Evolutionary conservation across 1,139 yeast species (phyloP).

Genomic region (Saccharomyces pastorianus): DNA sequence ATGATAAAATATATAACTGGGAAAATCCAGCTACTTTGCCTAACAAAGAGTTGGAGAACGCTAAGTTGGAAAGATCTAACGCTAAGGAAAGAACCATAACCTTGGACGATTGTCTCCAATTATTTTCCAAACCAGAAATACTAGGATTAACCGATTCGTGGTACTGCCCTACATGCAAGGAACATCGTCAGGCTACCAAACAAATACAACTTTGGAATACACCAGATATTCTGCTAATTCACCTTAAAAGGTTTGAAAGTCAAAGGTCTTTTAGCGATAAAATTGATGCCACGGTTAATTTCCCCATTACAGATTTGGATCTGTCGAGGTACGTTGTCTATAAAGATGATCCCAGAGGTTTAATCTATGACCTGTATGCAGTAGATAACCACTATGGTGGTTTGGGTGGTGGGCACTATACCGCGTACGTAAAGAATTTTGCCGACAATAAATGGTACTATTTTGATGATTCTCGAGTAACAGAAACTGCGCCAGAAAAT

Average conservation of each 20-base stretch:
- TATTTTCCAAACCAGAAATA: constrained; percentile 76
- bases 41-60: constrained; percentile 46
- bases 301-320: constrained; percentile 80
- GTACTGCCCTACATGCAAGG: constrained; percentile 88
- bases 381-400: constrained; percentile 97
- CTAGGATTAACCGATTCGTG: constrained; percentile 85
- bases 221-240: constrained; percentile 85
- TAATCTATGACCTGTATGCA: constrained; percentile 74
- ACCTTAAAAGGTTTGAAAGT: constrained; percentile 82
- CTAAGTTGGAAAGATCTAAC: constrained; percentile 34
- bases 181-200: constrained; percentile 84
- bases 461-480: constrained; percentile 78
- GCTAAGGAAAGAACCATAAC: constrained; percentile 47
- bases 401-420: constrained; percentile 95
- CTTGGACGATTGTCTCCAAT: constrained; percentile 63
- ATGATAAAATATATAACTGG: constrained; percentile 46
- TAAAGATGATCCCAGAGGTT: constrained; percentile 33
- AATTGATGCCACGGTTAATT: constrained; percentile 74
- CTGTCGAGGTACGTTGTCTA: constrained; percentile 49
- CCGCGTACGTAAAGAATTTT: constrained; percentile 79
- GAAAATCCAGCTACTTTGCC: constrained; percentile 41
- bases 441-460: constrained; percentile 79
- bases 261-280: constrained; percentile 83
- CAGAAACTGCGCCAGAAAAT: constrained; percentile 50
- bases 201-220: constrained; percentile 86